These are phyloP conservation scores for Pleurotus ostreatus DNA, from an alignment of 768 basidiomycete species.

Conservation along the genomic window DNA sequence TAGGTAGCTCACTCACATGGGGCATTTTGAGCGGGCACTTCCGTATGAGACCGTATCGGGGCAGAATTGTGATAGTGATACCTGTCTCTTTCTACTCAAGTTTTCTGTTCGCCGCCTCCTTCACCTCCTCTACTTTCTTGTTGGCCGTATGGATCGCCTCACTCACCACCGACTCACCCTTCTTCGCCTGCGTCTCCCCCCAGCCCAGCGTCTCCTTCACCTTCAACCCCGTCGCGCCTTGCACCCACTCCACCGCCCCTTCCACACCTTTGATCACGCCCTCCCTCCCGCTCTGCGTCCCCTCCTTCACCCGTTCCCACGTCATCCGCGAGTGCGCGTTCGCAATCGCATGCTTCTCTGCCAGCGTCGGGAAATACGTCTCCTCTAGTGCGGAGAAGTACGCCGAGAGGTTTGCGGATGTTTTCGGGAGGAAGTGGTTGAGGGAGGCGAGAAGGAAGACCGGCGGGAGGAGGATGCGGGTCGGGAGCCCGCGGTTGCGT, in stretches of 20 bases:
- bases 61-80: too few relatives aligned
- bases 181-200: constrained; percentile 22
- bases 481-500: constrained; percentile 66
- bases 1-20: too few relatives aligned
- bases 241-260: constrained; percentile 47
- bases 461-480: constrained; percentile 75
- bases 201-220: constrained; percentile 55
- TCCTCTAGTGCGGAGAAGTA: constrained; percentile 74
- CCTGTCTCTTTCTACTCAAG: neutral
- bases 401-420: constrained; percentile 60
- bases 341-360: constrained; percentile 63
- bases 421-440: constrained; percentile 84
- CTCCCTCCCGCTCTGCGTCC: constrained; percentile 41
- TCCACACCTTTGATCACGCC: constrained; percentile 41
- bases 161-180: neutral
- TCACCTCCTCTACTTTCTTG: neutral
- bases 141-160: neutral
- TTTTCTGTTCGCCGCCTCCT: neutral
- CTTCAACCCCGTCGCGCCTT: constrained; percentile 72
- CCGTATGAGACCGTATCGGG: too few relatives aligned
- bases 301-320: constrained; percentile 53
- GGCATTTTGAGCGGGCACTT: too few relatives aligned
- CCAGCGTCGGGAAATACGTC: constrained; percentile 60
- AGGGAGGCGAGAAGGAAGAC: constrained; percentile 64
- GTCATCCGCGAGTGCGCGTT: constrained; percentile 59